phyloP scores from a whole-genome alignment of 352 stramenopile species.

The Phytophthora pinifolia region DNA sequence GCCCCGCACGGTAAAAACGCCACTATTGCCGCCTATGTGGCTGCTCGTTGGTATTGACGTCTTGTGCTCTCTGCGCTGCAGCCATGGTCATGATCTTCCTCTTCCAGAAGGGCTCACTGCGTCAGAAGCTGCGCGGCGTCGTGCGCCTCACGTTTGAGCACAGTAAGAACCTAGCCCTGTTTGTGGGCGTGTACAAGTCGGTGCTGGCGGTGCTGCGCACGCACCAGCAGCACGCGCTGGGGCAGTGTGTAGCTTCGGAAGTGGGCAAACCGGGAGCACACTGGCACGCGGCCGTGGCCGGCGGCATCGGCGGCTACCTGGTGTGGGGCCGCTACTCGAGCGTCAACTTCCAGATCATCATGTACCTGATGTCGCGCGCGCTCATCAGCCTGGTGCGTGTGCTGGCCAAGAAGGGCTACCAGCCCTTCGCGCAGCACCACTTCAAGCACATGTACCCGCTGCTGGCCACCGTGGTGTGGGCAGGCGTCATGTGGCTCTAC shows the following conservation, averaged over 20 bases:
- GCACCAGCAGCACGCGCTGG: slow-evolving; percentile 49
- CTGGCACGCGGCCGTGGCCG: slow-evolving; percentile 80
- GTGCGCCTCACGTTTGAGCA: slow-evolving; percentile 86
- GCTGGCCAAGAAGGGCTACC: slow-evolving; percentile 55
- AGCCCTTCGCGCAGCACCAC: slow-evolving; percentile 62
- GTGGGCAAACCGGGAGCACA: slow-evolving; percentile 69
- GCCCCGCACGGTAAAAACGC: slow-evolving; percentile 71
- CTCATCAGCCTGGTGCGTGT: slow-evolving; percentile 72
- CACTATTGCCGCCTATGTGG: background rate
- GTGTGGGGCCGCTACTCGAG: slow-evolving; percentile 85
- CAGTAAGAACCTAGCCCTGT: slow-evolving; percentile 85
- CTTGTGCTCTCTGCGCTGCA: slow-evolving; percentile 22
- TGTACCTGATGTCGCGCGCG: slow-evolving; percentile 84
- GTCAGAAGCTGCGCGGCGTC: slow-evolving; percentile 71
- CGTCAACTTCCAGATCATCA: slow-evolving; percentile 91
- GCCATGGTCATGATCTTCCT: slow-evolving; percentile 91
- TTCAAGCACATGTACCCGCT: slow-evolving; percentile 82
- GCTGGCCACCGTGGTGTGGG: slow-evolving; percentile 78
- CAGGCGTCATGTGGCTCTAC: slow-evolving; percentile 86
- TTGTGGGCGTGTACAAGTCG: slow-evolving; percentile 88
- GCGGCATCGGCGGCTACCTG: slow-evolving; percentile 76
- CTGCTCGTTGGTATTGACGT: slow-evolving; percentile 2
- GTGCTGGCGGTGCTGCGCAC: slow-evolving; percentile 65
- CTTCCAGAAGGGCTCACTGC: slow-evolving; percentile 80
- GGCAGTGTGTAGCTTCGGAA: slow-evolving; percentile 26